Base-by-base conservation (phyloP, 2,329 filamentous ascomycete genomes). In the Apiospora aurea region DNA sequence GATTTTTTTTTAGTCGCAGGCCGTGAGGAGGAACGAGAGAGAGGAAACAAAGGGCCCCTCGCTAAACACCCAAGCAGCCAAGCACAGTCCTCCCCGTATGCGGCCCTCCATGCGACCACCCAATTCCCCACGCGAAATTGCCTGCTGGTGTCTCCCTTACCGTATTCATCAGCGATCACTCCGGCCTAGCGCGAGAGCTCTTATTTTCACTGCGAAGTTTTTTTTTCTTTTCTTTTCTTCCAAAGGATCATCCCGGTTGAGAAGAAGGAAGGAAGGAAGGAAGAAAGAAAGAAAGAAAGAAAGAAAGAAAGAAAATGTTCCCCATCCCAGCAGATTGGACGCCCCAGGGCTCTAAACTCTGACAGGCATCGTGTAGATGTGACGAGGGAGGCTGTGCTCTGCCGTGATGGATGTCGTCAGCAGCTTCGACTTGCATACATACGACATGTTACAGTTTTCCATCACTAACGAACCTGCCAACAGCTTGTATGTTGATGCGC, bases 91-190 rank as follows among this genome's bases (percentile, higher is more conserved):
- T 61, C 41, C 44, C 66, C 66, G 73, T 71, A 75, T 78, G 75
- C 76, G 78, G 77, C 75, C 77, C 34, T 74, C 51, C 73, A 76
- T 78, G 77, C 76, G 75, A 74, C 78, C 77, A 67, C 44, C 24
- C 26, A 68, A 44, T 68, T 68, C 73, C 47, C 70, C 73, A 73
- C 70, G 73, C 74, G 75, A 76, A 73, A 76, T 77, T 76, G 72
- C 74, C 38, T 11, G 41, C 34, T n/a, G 21, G 57, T n/a, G 34
- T 64, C 57, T 64, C 57, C 34, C 57, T 64, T 64, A 41, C 57
- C 57, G 57, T 64, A 64, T 64, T 64, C 57, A 64, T 64, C 34
- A 38, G 34, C 34, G 34, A 38, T 38, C 57, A 41, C 34, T 64
- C 34, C 41, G 29, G 18, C 11, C 11, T 64, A 64, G 57, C 34